Conservation (phyloP, 176 grass and related monocot genomes). For the Otatea glauca region DNA sequence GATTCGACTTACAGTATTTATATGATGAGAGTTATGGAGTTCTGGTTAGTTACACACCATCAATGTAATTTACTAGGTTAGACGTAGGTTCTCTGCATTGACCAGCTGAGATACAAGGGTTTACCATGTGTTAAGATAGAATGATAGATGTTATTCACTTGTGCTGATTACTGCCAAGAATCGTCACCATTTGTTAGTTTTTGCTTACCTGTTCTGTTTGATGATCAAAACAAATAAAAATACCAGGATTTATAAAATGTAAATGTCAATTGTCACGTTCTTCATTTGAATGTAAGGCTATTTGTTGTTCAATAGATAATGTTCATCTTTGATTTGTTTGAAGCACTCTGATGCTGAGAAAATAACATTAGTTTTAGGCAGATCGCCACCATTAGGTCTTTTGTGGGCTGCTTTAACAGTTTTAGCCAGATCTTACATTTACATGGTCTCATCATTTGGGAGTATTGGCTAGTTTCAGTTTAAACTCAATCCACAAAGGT, state of each 20-base stretch:
- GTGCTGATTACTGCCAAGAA: background rate
- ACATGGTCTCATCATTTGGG: background rate
- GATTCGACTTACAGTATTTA: constrained; percentile 19
- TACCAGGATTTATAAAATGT: background rate
- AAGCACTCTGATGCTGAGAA: background rate
- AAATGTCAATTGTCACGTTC: background rate
- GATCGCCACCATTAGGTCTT: background rate
- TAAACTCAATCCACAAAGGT: too few relatives aligned
- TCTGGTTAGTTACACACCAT: background rate
- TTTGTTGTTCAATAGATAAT: constrained; percentile 5
- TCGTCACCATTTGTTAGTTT: background rate
- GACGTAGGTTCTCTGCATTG: background rate
- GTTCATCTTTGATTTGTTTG: background rate
- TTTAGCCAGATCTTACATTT: constrained; percentile 2
- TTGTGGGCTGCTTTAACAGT: background rate
- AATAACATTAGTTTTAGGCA: background rate
- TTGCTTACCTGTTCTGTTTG: background rate
- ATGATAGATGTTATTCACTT: background rate
- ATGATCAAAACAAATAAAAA: background rate
- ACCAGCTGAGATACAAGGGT: background rate
- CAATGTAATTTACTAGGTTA: background rate
- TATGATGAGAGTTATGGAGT: background rate
- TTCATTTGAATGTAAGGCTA: background rate
- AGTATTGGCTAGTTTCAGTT: background rate
- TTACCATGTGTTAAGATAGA: background rate